Conservation (phyloP, 2,329 filamentous ascomycete species). For the Ciborinia camelliae region DNA sequence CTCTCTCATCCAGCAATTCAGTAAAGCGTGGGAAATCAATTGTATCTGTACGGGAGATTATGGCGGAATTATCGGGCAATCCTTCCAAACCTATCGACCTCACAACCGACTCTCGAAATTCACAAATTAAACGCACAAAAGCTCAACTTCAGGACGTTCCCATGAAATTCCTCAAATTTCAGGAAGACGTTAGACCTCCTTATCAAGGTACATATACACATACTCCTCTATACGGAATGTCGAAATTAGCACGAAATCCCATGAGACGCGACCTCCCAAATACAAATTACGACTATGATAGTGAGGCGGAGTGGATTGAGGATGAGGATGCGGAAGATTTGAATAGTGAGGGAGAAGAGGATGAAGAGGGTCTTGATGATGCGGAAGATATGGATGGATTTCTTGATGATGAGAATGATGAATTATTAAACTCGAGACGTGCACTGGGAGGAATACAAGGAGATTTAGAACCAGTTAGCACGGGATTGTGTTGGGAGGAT, state of each 20-base stretch:
- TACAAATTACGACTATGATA: slow-evolving; percentile 79
- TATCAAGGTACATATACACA: slow-evolving; percentile 69
- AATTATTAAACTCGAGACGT: slow-evolving; percentile 48
- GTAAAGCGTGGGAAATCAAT: slow-evolving; percentile 43
- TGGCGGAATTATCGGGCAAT: slow-evolving; percentile 32
- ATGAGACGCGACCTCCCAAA: slow-evolving; percentile 52
- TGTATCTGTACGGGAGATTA: slow-evolving; percentile 35
- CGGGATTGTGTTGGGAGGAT: slow-evolving; percentile 82
- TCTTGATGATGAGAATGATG: slow-evolving; percentile 66
- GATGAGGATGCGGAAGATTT: slow-evolving; percentile 58
- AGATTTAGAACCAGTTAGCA: slow-evolving; percentile 71
- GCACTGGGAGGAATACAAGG: slow-evolving; percentile 52
- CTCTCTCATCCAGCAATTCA: slow-evolving; percentile 40
- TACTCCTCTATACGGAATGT: slow-evolving; percentile 44
- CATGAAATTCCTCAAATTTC: slow-evolving; percentile 45
- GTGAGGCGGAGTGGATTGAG: slow-evolving; percentile 79
- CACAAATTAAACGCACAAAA: slow-evolving; percentile 31
- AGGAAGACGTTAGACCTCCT: slow-evolving; percentile 62
- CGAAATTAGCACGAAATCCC: slow-evolving; percentile 53
- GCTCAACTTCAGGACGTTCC: slow-evolving; percentile 30
- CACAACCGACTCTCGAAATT: slow-evolving; percentile 35
- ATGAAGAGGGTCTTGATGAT: slow-evolving; percentile 64
- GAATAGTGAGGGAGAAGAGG: slow-evolving; percentile 61
- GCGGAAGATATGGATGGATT: slow-evolving; percentile 67
- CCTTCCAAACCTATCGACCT: slow-evolving; percentile 34